phyloP scores from a whole-genome alignment of 176 grass and related monocot genomes.

The Pharus latifolius region DNA sequence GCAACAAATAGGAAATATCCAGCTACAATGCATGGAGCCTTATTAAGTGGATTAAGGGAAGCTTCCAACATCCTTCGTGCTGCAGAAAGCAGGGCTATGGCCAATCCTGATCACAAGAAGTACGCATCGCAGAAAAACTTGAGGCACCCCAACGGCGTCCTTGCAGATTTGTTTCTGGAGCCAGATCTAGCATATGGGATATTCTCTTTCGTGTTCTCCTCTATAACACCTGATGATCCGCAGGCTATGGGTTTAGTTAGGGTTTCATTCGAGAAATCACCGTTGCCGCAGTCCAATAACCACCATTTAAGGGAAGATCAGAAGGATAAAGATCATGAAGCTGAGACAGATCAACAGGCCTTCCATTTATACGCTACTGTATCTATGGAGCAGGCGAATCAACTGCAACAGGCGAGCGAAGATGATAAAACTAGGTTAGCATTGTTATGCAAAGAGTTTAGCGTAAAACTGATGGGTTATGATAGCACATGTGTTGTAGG shows the following conservation, averaged over 20 bases:
- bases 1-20: conserved; percentile 76
- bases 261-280: conserved; percentile 25
- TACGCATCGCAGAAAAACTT: conserved; percentile 30
- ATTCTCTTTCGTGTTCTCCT: conserved; percentile 56
- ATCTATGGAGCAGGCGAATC: conserved; percentile 39
- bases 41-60: conserved; percentile 86
- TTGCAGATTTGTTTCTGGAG: conserved; percentile 58
- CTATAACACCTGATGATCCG: conserved; percentile 31
- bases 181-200: conserved; percentile 71
- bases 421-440: conserved; percentile 44
- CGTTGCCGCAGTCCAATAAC: neutral
- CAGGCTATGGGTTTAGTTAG: conserved; percentile 50
- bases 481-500: conserved; percentile 30
- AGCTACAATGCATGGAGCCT: conserved; percentile 95
- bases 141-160: conserved; percentile 6
- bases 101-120: conserved; percentile 38
- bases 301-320: neutral
- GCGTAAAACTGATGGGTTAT: conserved; percentile 66
- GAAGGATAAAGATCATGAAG: conserved; percentile 1
- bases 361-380: conserved; percentile 55
- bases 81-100: neutral
- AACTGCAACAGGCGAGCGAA: conserved; percentile 24
- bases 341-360: neutral
- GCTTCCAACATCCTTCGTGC: conserved; percentile 54
- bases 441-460: conserved; percentile 57